Conservation (phyloP, 2,329 filamentous ascomycete genomes). For the Dendrostoma leiphaemia region DNA sequence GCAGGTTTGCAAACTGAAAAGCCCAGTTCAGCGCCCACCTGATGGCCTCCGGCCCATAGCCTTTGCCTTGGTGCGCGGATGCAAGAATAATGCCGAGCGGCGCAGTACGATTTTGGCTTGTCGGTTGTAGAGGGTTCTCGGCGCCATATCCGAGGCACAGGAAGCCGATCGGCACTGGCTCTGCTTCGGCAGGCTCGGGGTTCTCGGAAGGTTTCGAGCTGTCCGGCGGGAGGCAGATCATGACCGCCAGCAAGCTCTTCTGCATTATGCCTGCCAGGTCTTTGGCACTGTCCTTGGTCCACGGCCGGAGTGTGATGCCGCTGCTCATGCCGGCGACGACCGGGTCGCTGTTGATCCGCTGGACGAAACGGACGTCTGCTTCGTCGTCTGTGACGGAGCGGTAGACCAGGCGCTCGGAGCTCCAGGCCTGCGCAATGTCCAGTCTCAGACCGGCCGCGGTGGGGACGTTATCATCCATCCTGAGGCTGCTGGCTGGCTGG, state of each 20-base stretch:
- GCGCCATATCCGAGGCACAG: conserved; percentile 6
- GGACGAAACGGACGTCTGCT: conserved; percentile 30
- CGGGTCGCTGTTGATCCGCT: conserved; percentile 28
- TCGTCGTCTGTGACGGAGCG: conserved; percentile 32
- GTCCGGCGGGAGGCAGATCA: conserved; percentile 33
- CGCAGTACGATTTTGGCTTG: neutral
- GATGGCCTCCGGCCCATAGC: neutral
- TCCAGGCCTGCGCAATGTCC: conserved; percentile 23
- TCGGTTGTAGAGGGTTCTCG: neutral
- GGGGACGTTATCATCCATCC: neutral
- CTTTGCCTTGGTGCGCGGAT: neutral
- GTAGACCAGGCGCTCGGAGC: conserved; percentile 36
- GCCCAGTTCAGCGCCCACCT: neutral
- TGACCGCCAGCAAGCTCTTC: conserved; percentile 32
- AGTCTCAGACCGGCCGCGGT: neutral
- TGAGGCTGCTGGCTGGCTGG: neutral
- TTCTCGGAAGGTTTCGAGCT: neutral
- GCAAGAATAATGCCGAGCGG: neutral
- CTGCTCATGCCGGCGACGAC: conserved; percentile 25
- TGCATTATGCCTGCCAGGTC: conserved; percentile 18
- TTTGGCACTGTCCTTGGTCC: conserved; percentile 4
- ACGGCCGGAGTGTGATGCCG: conserved; percentile 29
- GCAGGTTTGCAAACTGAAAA: neutral
- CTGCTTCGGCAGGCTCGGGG: neutral
- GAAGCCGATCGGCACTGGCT: conserved; percentile 16